These are phyloP conservation scores for Tilletia setariae DNA, from an alignment of 1,284 basidiomycete species.

Conservation along the genomic window DNA sequence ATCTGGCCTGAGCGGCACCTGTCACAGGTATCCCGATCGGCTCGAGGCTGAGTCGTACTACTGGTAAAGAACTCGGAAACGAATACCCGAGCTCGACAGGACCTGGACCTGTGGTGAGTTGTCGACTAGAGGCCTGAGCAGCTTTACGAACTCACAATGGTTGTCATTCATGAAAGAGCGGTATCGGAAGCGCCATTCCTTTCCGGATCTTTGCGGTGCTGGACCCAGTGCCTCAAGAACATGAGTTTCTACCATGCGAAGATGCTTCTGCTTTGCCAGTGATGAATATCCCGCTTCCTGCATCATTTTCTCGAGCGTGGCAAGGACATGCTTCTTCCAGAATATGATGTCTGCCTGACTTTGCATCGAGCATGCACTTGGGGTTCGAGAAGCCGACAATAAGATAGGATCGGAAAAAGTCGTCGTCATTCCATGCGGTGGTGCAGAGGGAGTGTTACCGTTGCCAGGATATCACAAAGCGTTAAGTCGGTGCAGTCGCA, in stretches of 20 bases:
- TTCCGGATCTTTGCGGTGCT: neutral
- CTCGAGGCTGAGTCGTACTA: neutral
- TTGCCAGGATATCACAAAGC: too few relatives aligned
- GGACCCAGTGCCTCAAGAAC: constrained; percentile 3
- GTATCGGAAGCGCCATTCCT: neutral
- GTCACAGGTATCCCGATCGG: neutral
- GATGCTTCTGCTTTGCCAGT: neutral
- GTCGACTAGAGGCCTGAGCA: neutral
- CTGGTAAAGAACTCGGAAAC: neutral
- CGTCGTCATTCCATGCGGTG: too few relatives aligned
- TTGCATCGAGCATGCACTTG: neutral
- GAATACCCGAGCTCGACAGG: neutral
- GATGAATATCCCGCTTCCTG: neutral
- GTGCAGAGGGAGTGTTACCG: too few relatives aligned
- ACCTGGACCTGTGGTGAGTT: neutral
- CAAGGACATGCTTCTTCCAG: neutral
- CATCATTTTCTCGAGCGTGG: neutral
- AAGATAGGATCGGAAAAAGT: too few relatives aligned
- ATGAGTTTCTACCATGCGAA: neutral
- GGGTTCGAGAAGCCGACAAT: too few relatives aligned
- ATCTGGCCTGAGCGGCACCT: neutral
- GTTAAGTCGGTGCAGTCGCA: too few relatives aligned
- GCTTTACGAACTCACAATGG: neutral
- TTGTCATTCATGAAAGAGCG: constrained; percentile 12
- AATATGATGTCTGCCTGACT: neutral